Evolutionary conservation across 106 monocot genomes (phyloP), one percentile per base, ranked within the genome.

Genomic region (Iris macrosiphon): DNA sequence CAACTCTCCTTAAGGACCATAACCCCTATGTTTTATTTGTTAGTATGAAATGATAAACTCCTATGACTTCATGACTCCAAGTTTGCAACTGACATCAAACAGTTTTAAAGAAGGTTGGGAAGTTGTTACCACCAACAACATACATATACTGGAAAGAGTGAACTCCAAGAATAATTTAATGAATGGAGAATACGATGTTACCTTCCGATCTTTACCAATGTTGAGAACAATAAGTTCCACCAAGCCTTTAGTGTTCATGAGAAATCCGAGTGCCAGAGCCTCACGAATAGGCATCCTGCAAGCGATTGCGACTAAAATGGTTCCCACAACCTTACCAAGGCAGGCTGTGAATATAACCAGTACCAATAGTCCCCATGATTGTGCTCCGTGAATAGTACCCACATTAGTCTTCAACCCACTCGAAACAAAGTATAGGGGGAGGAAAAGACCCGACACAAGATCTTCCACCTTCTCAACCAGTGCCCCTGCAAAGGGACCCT

Each of bases 231-330:
- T 71, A 18, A 70, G 45, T 28, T 71, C 76, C 44, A 76, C 64
- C 30, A 76, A 43, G 2, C 77, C 65, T 31, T 77, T 77, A 4
- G 65, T 66, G 58, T 77, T 77, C 77, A 77, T 55, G 37, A 77
- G 71, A 31, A 77, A 45, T 15, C 77, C 71, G 3, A 77, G 55
- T 0, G 61, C 16, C 17, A 77, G 14, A 19, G 65, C 59, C 26
- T 71, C 65, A 1, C 66, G 51, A 28, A 13, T 22, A 10, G 64
- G 64, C 19, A 71, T 22, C 39, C 40, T 57, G 46, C 54, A 70
- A 31, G 40, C 52, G 30, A 65, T 38, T 6, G 70, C 52, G 17
- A 70, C 70, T 5, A 70, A 26, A 12, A 65, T 38, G 25, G 65
- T 69, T 17, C 53, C 60, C 1, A 11, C 35, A 53, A 69, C 18